Conservation (phyloP, 192 early-diverging fungal species). For the Kappamyces sp. region DNA sequence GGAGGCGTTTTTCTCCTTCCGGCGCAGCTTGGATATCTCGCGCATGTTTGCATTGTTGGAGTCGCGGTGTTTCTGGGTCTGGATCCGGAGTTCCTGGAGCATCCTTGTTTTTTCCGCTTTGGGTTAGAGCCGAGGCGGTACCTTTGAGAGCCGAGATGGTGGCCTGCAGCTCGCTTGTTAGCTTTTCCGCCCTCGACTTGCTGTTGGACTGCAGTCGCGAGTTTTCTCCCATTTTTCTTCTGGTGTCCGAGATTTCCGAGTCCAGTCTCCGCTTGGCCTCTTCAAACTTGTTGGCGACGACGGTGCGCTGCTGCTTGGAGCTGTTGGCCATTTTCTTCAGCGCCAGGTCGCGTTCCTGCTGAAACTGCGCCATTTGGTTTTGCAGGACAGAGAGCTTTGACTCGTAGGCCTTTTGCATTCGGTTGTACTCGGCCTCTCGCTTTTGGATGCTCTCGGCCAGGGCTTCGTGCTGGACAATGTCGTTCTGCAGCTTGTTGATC, state of each 20-base stretch:
- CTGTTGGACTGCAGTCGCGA: constrained; percentile 16
- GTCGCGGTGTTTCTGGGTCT: constrained; percentile 55
- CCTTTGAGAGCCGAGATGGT: constrained; percentile 66
- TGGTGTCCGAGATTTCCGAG: constrained; percentile 33
- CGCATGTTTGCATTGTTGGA: constrained; percentile 38
- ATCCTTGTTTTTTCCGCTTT: constrained; percentile 66
- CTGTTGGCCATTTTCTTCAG: constrained; percentile 44
- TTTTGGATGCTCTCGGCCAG: constrained; percentile 30
- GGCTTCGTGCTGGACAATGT: constrained; percentile 45
- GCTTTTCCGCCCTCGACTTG: constrained; percentile 39
- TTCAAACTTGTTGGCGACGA: constrained; percentile 36
- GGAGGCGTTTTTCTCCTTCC: constrained; percentile 46
- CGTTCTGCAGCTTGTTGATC: constrained; percentile 41
- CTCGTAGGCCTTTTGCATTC: constrained; percentile 53
- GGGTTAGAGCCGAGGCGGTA: constrained; percentile 12
- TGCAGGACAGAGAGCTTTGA: constrained; percentile 60
- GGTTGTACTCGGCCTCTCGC: constrained; percentile 40
- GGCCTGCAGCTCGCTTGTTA: constrained; percentile 54
- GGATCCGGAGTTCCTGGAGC: constrained; percentile 67
- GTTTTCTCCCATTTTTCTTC: constrained; percentile 34
- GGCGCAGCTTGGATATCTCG: constrained; percentile 52
- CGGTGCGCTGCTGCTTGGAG: constrained; percentile 33
- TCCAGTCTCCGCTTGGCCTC: constrained; percentile 38
- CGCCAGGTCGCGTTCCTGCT: constrained; percentile 60
- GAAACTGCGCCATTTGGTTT: constrained; percentile 42